A percentile compares a stretch with the other conserved stretches of the same genome.
phyloP scores from a whole-genome alignment of 768 basidiomycete species.

The Trametes cingulata region DNA sequence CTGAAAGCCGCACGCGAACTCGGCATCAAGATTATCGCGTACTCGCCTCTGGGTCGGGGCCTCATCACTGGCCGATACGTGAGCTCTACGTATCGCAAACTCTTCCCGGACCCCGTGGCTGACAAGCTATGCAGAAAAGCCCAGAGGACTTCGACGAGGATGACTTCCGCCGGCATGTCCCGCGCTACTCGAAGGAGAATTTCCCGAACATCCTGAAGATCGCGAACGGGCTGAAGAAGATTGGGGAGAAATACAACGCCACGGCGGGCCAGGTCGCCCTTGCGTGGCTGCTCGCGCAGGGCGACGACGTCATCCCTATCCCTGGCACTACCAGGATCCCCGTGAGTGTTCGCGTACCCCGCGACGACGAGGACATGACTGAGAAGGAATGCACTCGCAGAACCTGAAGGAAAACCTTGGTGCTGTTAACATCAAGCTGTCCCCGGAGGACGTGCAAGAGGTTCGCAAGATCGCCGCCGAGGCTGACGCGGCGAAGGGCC shows the following conservation, averaged over 20 bases:
- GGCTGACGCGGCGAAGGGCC: conserved; percentile 19
- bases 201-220: conserved; percentile 47
- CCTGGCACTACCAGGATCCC: conserved; percentile 47
- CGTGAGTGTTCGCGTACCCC: conserved; percentile 15
- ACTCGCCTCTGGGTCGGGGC: conserved; percentile 51
- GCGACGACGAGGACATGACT: background rate
- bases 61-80: conserved; percentile 48
- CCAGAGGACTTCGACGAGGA: conserved; percentile 39
- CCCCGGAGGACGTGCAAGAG: conserved; percentile 25
- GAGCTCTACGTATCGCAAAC: conserved; percentile 8
- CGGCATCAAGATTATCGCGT: conserved; percentile 43
- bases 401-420: conserved; percentile 27
- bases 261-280: conserved; percentile 49
- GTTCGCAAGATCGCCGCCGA: conserved; percentile 24
- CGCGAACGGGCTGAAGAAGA: conserved; percentile 37
- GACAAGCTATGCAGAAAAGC: conserved; percentile 11
- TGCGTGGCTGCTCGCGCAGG: conserved; percentile 52
- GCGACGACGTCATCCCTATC: conserved; percentile 47
- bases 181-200: conserved; percentile 40
- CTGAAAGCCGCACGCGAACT: conserved; percentile 40
- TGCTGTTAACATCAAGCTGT: conserved; percentile 22
- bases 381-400: background rate
- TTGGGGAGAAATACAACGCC: conserved; percentile 40
- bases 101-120: background rate
- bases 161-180: conserved; percentile 39